Base-by-base conservation (phyloP, 2,329 filamentous ascomycete genomes). In the Trichoderma sp. region DNA sequence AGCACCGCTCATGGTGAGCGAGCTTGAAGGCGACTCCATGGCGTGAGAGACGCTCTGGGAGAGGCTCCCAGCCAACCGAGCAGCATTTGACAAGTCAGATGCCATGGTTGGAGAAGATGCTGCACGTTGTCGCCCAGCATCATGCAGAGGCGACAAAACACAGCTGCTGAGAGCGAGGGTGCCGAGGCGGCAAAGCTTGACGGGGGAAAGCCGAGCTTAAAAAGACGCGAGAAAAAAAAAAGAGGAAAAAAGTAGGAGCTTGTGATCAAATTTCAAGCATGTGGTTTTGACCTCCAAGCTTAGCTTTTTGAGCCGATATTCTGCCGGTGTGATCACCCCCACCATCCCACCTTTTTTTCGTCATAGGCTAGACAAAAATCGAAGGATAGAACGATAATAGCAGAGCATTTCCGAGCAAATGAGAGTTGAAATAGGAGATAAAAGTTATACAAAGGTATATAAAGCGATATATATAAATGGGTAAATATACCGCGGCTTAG, bases 11-110 rank as follows among this genome's bases (percentile, higher is more conserved):
- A 82, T 79, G 30, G 80, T 76, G 58, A 81, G 71, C 24, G 75
- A 77, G 60, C 74, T 70, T 43, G 72, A 71, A 6, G 78, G 72
- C 37, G 77, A 74, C 60, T 76, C 77, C 68, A 80, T 74, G 63
- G 75, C 74, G 59, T 72, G 68, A 59, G 76, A 71, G 72, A 80
- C 71, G 74, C 74, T 78, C 70, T 76, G 72, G 61, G 79, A 73
- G 73, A 79, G 72, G 72, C 72, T 73, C 73, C 72, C 73, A 58
- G 78, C 77, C 75, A 77, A 74, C 56, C 75, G 74, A 64, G 76
- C 75, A 74, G 76, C 79, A 75, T 74, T 79, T 75, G 79, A 80
- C 74, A 79, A 64, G 73, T 80, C 79, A 75, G 79, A 80, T 76
- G 79, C 79, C 81, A 81, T 82, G 78, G 73, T 76, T 76, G 76